Percentiles rank a stretch among this genome's conserved stretches.
Evolutionary conservation across 495 filamentous ascomycete species (phyloP).

Genomic region (Cladorrhinum samala): DNA sequence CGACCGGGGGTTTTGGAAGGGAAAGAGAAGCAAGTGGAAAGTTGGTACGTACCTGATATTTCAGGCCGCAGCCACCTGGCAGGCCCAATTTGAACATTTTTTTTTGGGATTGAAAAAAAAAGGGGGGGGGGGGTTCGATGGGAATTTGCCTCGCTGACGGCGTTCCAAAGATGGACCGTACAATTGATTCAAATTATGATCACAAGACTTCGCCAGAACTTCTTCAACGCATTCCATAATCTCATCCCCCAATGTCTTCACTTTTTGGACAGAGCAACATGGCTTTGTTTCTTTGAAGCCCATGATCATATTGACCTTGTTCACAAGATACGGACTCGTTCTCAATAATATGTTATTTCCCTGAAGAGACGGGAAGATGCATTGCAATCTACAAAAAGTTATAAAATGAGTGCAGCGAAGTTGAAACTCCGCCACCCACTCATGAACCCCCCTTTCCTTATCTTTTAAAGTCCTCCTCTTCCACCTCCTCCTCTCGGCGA

Average conservation of each 20-base stretch:
- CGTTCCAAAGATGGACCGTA: no score
- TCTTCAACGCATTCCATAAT: no score
- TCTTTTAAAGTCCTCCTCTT: no score
- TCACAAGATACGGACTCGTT: no score
- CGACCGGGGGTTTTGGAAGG: no score
- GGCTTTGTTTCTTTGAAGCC: no score
- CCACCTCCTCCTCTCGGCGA: background rate
- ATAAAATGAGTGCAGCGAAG: background rate
- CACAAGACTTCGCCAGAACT: no score
- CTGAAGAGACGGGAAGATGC: constrained; percentile 8
- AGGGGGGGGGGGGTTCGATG: background rate
- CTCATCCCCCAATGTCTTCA: no score
- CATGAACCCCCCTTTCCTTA: background rate
- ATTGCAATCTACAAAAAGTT: constrained; percentile 2
- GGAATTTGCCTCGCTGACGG: no score
- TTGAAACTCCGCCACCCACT: background rate
- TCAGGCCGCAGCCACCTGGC: constrained; percentile 10
- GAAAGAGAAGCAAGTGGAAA: background rate
- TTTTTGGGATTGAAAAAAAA: background rate
- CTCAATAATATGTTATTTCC: constrained; percentile 1
- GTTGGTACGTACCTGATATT: constrained; percentile 2
- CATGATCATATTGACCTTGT: background rate
- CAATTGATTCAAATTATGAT: no score
- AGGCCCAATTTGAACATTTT: background rate
- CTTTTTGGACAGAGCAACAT: no score